A percentile compares a stretch with the other conserved stretches of the same genome.
phyloP scores from a whole-genome alignment of 2,329 filamentous ascomycete species.

The Penicillium sp. region DNA sequence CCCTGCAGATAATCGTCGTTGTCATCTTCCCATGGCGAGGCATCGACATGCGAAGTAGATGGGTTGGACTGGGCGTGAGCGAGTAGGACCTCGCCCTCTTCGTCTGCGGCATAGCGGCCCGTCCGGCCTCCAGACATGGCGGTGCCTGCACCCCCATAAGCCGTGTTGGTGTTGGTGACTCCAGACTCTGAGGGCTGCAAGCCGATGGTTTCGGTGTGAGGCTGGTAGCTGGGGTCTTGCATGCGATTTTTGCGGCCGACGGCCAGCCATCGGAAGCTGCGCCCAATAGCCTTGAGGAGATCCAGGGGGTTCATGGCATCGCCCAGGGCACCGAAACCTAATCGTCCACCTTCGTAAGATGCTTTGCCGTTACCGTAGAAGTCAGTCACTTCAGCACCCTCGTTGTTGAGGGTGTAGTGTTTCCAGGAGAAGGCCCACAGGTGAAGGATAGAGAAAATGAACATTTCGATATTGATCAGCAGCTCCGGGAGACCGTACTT shows the following conservation, averaged over 20 bases:
- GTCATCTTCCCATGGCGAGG: conserved; percentile 30
- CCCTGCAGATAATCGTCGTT: conserved; percentile 27
- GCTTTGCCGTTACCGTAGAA: conserved; percentile 54
- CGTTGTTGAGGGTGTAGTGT: conserved; percentile 64
- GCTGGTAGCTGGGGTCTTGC: conserved; percentile 49
- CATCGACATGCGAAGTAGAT: conserved; percentile 29
- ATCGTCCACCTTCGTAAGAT: conserved; percentile 67
- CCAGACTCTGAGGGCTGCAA: conserved; percentile 33
- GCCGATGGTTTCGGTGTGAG: conserved; percentile 36
- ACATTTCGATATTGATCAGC: conserved; percentile 84
- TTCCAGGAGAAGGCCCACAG: conserved; percentile 81
- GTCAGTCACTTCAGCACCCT: conserved; percentile 52
- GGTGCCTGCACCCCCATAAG: conserved; percentile 37
- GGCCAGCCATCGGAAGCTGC: conserved; percentile 81
- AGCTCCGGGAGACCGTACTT: conserved; percentile 80
- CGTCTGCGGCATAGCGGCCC: conserved; percentile 37
- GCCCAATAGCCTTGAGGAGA: conserved; percentile 77
- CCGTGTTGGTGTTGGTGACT: conserved; percentile 29
- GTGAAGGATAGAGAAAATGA: conserved; percentile 77
- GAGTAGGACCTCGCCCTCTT: conserved; percentile 49
- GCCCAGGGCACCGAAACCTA: conserved; percentile 68
- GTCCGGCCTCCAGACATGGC: conserved; percentile 30
- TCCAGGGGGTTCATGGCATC: conserved; percentile 84
- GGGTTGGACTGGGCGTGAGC: conserved; percentile 48
- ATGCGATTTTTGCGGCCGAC: conserved; percentile 66